Base-by-base conservation (phyloP, 192 early-diverging fungal genomes). In the Haplosporangium gracile region DNA sequence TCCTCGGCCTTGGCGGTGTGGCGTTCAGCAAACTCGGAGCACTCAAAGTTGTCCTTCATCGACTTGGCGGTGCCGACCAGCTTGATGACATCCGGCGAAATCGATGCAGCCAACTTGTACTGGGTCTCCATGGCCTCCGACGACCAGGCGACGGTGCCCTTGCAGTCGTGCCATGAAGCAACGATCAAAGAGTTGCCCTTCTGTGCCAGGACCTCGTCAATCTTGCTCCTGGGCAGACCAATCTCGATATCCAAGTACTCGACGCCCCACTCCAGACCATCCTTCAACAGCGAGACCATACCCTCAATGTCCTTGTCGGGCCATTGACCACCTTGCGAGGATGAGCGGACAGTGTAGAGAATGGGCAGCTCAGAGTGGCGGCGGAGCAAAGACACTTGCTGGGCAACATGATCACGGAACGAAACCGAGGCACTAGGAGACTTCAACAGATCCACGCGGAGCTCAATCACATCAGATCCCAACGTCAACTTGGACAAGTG, bases 181-280 rank as follows among this genome's bases (percentile, higher is more conserved):
- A 99, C 92, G 60, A 98, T 92, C 63, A 90, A 77, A 49, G 89
- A 89, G 55, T 94, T 85, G 11, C 93, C 94, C 77, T 95, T 94
- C 36, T 47, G 73, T 5, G 79, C 77, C 36, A 97, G 72, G 51
- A 98, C 76, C 68, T 89, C 81, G 73, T 86, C 77, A 83, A 92
- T 80, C 68, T 77, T 74, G 43, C 38, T 57, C 36, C 79, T 75
- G 39, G 91, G 89, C 40, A 82, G 88, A 40, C 82, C 79, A 40
- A 96, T 90, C 83, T 98, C 97, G 36, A 98, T 90, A 84, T 99
- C 99, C 39, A 99, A 88, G 82, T 96, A 98, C 89, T 99, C 98
- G 85, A 96, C 95, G 36, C 97, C 98, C 96, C 97, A 97, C 70
- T 92, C 90, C 34, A 95, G 55, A 32, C 95, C 98, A 65, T 90